A percentile compares a stretch with the other conserved stretches of the same genome.
Conservation (phyloP, 2,329 filamentous ascomycete genomes). For the Penicillium sclerotigenum region DNA sequence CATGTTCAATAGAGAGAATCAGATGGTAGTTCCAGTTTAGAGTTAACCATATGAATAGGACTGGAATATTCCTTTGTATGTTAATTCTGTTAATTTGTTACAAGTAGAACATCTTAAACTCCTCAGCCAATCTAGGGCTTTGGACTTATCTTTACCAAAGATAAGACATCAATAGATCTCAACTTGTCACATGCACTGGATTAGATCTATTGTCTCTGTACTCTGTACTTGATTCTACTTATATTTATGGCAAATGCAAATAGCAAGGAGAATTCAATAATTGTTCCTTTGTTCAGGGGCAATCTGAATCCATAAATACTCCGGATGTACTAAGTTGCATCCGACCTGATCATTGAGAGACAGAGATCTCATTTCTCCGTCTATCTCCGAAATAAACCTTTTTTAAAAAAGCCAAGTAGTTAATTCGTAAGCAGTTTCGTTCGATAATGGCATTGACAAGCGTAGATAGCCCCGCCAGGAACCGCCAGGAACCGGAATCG, state of each 20-base stretch:
- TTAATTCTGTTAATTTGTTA: too few species aligned
- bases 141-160: constrained; percentile 4
- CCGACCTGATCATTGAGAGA: neutral
- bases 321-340: neutral
- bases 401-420: too few species aligned
- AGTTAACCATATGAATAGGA: too few species aligned
- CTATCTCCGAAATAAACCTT: too few species aligned
- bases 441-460: neutral
- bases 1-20: neutral
- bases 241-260: neutral
- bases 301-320: too few species aligned
- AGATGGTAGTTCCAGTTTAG: neutral
- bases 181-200: neutral
- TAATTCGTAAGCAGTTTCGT: neutral
- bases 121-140: neutral
- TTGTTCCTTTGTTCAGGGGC: too few species aligned
- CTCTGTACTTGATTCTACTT: neutral
- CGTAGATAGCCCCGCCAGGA: neutral
- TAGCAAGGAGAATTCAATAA: constrained; percentile 6
- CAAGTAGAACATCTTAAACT: neutral
- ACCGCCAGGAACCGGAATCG: neutral
- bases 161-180: neutral
- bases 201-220: neutral
- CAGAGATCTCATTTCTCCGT: neutral
- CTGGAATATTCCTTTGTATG: too few species aligned